Evolutionary conservation across 495 filamentous ascomycete species (phyloP).

Genomic region (Podospora pseudocomata): DNA sequence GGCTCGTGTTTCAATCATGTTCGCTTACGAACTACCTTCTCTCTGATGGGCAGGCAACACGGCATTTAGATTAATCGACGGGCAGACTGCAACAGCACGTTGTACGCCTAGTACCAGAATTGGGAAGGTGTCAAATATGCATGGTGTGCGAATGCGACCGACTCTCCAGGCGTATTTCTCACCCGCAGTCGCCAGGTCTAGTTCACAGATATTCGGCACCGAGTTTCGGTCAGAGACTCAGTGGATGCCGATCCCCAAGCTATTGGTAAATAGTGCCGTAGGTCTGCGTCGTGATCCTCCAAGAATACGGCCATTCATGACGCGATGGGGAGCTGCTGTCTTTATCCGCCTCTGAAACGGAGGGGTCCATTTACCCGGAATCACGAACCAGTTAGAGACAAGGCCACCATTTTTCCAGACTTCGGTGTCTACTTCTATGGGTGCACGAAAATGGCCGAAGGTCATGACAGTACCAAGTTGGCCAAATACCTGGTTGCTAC

Average conservation of each 20-base stretch:
- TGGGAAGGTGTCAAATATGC: slow-evolving; percentile 8
- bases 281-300: neutral
- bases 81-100: slow-evolving; percentile 1
- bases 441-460: neutral
- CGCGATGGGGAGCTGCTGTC: neutral
- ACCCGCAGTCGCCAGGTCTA: slow-evolving; percentile 3
- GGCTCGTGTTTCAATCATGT: slow-evolving; percentile 3
- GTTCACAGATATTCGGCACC: neutral
- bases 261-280: slow-evolving; percentile 9
- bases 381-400: neutral
- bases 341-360: slow-evolving; percentile 4
- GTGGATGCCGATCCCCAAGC: slow-evolving; percentile 5
- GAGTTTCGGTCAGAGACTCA: neutral
- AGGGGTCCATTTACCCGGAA: slow-evolving; percentile 7
- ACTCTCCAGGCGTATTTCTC: neutral
- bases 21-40: slow-evolving; percentile 6
- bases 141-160: slow-evolving; percentile 6
- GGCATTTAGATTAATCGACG: slow-evolving; percentile 9
- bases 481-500: neutral
- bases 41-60: neutral
- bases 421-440: neutral
- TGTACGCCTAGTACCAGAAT: neutral
- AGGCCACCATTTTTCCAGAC: neutral
- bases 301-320: neutral
- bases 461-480: neutral